phyloP scores from a whole-genome alignment of 306 rosid species.

The Hippophae rhamnoides region DNA sequence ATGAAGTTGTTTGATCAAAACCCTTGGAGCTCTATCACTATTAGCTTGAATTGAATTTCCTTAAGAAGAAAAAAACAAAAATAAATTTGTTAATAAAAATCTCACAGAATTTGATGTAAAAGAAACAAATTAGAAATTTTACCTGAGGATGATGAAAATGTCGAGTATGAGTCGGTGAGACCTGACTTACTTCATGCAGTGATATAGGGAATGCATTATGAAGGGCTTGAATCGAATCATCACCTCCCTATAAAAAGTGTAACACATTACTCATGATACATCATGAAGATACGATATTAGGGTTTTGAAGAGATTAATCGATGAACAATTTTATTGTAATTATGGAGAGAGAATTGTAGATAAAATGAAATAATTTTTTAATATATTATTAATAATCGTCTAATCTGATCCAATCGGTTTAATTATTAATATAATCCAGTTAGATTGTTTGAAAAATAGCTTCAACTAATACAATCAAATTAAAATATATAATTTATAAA shows the following conservation, averaged over 20 bases:
- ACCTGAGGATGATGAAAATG: constrained; percentile 64
- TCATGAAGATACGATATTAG: too few relatives aligned
- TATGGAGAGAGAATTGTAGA: too few relatives aligned
- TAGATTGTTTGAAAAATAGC: too few relatives aligned
- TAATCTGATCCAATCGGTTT: too few relatives aligned
- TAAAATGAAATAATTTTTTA: too few relatives aligned
- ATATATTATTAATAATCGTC: too few relatives aligned
- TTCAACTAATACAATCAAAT: too few relatives aligned
- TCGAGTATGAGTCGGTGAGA: constrained; percentile 29
- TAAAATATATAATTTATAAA: too few relatives aligned
- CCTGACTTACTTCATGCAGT: constrained; percentile 24
- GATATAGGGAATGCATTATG: constrained; percentile 53
- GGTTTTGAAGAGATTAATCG: too few relatives aligned
- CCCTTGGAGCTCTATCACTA: constrained; percentile 35
- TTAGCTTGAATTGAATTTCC: constrained; percentile 35
- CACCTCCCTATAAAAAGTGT: constrained; percentile 24
- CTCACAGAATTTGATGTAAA: not conserved
- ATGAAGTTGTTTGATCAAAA: constrained; percentile 35
- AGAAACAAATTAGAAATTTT: not conserved
- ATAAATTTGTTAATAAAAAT: not conserved
- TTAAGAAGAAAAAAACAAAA: not conserved
- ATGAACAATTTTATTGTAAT: too few relatives aligned
- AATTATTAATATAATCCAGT: too few relatives aligned
- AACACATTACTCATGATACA: not conserved
- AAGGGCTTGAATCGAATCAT: constrained; percentile 42